A percentile compares a stretch with the other conserved stretches of the same genome.
phyloP scores from a whole-genome alignment of 352 stramenopile genomes.

The Pythium aquatile region DNA sequence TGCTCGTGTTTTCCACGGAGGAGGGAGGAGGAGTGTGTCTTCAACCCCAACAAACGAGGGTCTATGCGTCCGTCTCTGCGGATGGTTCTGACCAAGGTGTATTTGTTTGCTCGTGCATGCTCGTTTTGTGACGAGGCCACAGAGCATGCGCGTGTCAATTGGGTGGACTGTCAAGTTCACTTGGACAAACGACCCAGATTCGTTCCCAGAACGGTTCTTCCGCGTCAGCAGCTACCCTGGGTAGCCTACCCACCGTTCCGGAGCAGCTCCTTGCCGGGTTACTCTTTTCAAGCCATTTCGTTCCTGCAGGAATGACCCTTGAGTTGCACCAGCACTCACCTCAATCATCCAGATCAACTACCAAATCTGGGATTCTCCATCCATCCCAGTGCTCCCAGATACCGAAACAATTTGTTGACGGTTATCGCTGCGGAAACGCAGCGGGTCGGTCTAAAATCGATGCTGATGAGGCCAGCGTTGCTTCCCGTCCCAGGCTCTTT shows the following conservation, averaged over 20 bases:
- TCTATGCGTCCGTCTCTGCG: not conserved
- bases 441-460: not conserved
- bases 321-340: slow-evolving; percentile 1
- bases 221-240: not conserved
- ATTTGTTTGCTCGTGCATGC: not conserved
- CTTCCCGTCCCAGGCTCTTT: not conserved
- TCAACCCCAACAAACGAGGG: not conserved
- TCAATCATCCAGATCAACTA: not conserved
- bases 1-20: not conserved
- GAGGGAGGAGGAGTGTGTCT: not conserved
- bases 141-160: not conserved
- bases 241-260: not conserved
- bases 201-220: slow-evolving; percentile 6
- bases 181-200: slow-evolving; percentile 4
- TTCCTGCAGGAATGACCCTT: not conserved
- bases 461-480: not conserved
- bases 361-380: slow-evolving; percentile 9
- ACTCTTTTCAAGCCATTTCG: not conserved
- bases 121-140: not conserved
- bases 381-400: not conserved
- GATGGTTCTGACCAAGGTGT: not conserved
- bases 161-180: not conserved
- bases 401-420: not conserved
- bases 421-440: not conserved
- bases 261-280: not conserved